phyloP scores from a whole-genome alignment of 768 basidiomycete genomes.

The Rhizopogon roseolus region DNA sequence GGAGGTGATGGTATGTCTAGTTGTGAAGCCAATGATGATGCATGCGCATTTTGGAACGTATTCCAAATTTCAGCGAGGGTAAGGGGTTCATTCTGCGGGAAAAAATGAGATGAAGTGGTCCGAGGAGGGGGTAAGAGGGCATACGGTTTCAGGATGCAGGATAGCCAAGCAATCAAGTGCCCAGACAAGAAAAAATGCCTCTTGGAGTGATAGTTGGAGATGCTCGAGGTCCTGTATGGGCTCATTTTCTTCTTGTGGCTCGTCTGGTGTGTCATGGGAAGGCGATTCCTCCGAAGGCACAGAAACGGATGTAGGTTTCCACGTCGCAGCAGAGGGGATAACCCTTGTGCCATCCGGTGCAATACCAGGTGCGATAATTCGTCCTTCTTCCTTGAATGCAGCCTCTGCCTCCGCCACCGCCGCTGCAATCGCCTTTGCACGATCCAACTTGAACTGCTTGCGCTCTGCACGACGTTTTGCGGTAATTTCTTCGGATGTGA shows the following conservation, averaged over 20 bases:
- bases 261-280: slow-evolving; percentile 29
- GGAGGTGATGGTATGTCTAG: slow-evolving; percentile 21
- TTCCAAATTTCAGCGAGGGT: slow-evolving; percentile 56
- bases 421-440: slow-evolving; percentile 81
- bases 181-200: slow-evolving; percentile 88
- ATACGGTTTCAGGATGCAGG: slow-evolving; percentile 59
- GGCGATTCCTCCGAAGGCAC: slow-evolving; percentile 9
- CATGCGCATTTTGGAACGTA: slow-evolving; percentile 54
- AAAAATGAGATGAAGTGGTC: slow-evolving; percentile 1
- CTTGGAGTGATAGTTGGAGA: slow-evolving; percentile 83
- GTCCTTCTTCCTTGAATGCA: slow-evolving; percentile 67
- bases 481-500: slow-evolving; percentile 90
- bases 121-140: slow-evolving; percentile 14
- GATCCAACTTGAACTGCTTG: slow-evolving; percentile 88
- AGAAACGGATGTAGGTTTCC: slow-evolving; percentile 48
- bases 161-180: slow-evolving; percentile 78
- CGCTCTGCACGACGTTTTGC: slow-evolving; percentile 84
- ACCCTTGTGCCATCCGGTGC: slow-evolving; percentile 39
- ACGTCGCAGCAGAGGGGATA: slow-evolving; percentile 79
- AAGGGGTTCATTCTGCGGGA: slow-evolving; percentile 47
- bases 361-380: slow-evolving; percentile 54
- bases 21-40: slow-evolving; percentile 33
- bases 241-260: slow-evolving; percentile 41
- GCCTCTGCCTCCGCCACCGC: slow-evolving; percentile 77
- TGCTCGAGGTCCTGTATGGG: slow-evolving; percentile 77